Evolutionary conservation across 2,329 filamentous ascomycete species (phyloP), one percentile per base, ranked within the genome.

Genomic region (Pseudomassariella vexata): DNA sequence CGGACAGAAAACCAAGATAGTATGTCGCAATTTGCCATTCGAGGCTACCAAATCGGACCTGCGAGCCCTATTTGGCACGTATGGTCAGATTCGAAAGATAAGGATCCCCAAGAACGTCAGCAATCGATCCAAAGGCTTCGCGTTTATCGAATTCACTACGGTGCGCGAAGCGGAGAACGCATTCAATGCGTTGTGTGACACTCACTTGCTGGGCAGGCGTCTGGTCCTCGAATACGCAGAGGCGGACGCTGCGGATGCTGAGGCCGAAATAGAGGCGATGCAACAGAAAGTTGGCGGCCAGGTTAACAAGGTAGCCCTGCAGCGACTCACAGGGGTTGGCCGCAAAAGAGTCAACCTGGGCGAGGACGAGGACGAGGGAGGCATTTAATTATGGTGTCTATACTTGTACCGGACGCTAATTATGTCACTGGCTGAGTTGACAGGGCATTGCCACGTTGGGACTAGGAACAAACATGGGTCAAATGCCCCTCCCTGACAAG

Each of bases 1-100:
- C 16, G 75, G 74, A 11, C 77, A 80, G 53, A 76, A 79, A 45
- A 95, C 89, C 28, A 96, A 96, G 72, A 83, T 98, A 53, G 82
- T 96, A 60, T 83, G 98, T 67, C 98, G 96, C 70, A 98, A 98
- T 66, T 66, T 98, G 60, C 90, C 92, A 14, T 98, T 98, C 66
- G 87, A 96, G 65, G 83, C 85, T 29, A 83, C 80, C 33, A 95
- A 95, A 68, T 92, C 94, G 59, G 92, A 98, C 56, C 73, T 98
- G 37, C 78, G 86, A 41, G 70, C 82, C 33, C 70, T 96, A 24
- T 89, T 96, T 56, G 79, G 85, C 40, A 80, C 86, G 21, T 96
- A 95, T 61, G 94, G 92, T 27, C 83, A 95, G 56, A 76, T 98
- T 41, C 83, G 87, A 51, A 90, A 88, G 32, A 86, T 98, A 39